These are phyloP conservation scores for Monoraphidium neglectum DNA, from an alignment of 139 green algal genomes.

Conservation along the genomic window DNA sequence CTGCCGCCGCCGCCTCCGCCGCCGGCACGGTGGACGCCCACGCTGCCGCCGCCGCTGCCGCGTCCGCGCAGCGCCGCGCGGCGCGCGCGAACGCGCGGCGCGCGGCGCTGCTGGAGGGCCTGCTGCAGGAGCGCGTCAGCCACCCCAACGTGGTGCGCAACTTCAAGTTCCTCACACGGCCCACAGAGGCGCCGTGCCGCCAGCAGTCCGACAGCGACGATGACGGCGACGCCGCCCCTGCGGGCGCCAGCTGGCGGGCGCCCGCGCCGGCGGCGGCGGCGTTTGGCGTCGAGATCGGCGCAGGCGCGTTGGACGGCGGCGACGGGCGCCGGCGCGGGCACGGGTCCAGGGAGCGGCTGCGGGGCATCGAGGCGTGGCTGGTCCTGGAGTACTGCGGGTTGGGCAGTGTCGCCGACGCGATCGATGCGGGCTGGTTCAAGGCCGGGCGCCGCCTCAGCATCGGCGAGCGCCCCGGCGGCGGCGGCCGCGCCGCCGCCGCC, in stretches of 20 bases:
- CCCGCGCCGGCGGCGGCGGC: too few species aligned
- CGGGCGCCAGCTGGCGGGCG: too few species aligned
- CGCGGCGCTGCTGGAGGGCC: constrained; percentile 37
- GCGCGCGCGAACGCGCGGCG: not conserved
- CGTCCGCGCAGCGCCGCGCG: not conserved
- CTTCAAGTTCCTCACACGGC: not conserved
- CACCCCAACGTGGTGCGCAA: constrained; percentile 57
- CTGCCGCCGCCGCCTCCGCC: too few species aligned
- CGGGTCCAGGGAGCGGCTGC: too few species aligned
- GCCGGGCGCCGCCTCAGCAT: too few species aligned
- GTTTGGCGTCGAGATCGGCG: too few species aligned
- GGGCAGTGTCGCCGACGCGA: constrained; percentile 23
- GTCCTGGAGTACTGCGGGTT: constrained; percentile 57
- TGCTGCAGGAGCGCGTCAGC: constrained; percentile 33
- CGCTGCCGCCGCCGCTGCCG: not conserved
- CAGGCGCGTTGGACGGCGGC: not conserved
- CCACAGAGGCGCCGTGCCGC: not conserved
- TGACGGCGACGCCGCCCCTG: not conserved
- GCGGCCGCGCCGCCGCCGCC: too few species aligned
- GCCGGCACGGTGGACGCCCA: too few species aligned
- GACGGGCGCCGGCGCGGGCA: not conserved
- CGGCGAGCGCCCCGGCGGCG: too few species aligned
- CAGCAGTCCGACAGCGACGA: too few species aligned
- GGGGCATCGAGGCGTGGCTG: constrained; percentile 58
- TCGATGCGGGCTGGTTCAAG: not conserved